Evolutionary conservation across 306 rosid genomes (phyloP), one percentile per base, ranked within the genome.

Genomic region (Gleditsia sinensis): DNA sequence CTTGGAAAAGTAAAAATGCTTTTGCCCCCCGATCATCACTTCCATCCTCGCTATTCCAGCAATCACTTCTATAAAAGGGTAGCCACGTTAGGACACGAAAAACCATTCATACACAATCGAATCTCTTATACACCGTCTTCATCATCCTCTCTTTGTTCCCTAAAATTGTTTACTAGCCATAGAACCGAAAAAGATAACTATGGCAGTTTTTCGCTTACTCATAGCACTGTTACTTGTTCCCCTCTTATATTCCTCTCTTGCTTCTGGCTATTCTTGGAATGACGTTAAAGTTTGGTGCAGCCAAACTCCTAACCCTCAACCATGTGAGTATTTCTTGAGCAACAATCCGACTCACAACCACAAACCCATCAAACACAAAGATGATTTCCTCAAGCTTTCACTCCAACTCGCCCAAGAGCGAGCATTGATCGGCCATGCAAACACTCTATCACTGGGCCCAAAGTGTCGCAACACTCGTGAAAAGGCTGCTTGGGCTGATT

Each of bases 231-330:
- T 77, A 0, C 1, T 67, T 8, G 2, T 77, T 63, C 73, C 78
- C 0, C 69, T 83, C 42, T 10, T 56, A 9, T 32, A 68, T 21
- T 68, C 72, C 60, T 8, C 79, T 24, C n/a, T 12, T 0, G 67
- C 54, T 20, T 63, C 75, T 21, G 51, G 55, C 1, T 84, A 87
- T 80, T 72, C 91, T 0, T n/a, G 0, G 1, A 71, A 80, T 9
- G 91, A 92, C 2, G 7, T 88, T 3, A 80, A 86, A 36, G 42
- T 36, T 5, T 89, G 95, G 95, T 89, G 96, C 36, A 73, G 77
- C 77, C 85, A 92, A 83, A 92, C 97, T 1, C 97, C 97, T 3
- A 53, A 87, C 60, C 96, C 96, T 62, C 56, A 83, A 39, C 93
- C 93, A 12, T 92, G 97, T 13, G 86, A 87, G 46, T 72, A 84